Conservation (phyloP, 192 early-diverging fungal genomes). For the Globomyces pollinis-pini region DNA sequence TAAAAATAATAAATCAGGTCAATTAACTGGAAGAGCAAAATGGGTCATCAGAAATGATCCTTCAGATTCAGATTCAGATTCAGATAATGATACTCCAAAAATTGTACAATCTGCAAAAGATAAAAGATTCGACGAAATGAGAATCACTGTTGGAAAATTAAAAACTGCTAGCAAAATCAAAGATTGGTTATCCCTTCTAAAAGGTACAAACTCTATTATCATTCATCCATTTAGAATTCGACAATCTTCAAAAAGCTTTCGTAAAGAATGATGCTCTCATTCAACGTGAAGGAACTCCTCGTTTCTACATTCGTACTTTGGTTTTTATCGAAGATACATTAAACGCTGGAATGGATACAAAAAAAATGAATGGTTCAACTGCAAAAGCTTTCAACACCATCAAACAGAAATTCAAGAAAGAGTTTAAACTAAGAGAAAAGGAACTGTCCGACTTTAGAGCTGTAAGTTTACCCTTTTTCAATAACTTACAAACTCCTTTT, state of each 20-base stretch:
- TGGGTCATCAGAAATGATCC: conserved; percentile 20
- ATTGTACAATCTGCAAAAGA: conserved; percentile 75
- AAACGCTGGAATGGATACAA: conserved; percentile 60
- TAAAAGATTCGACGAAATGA: conserved; percentile 83
- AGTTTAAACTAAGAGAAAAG: conserved; percentile 65
- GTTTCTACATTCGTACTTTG: conserved; percentile 69
- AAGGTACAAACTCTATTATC: too few relatives aligned
- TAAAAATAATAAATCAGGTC: conserved; percentile 16
- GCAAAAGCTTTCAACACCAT: conserved; percentile 80
- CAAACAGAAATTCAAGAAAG: conserved; percentile 91
- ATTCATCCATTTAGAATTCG: conserved; percentile 58
- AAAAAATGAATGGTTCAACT: conserved; percentile 78
- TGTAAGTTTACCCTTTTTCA: too few relatives aligned
- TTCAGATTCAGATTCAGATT: conserved; percentile 53
- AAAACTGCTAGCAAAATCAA: conserved; percentile 75
- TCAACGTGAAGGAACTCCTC: conserved; percentile 44
- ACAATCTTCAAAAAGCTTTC: conserved; percentile 66
- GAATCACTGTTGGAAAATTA: conserved; percentile 52
- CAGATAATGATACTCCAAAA: conserved; percentile 65
- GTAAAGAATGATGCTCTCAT: conserved; percentile 57
- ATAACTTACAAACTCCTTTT: too few relatives aligned
- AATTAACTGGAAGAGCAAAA: conserved; percentile 8
- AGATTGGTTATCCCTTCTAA: conserved; percentile 62
- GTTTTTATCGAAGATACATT: conserved; percentile 70
- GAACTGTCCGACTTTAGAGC: conserved; percentile 62